These are phyloP conservation scores for Endocarpon pusillum DNA, from an alignment of 495 filamentous ascomycete genomes.

Conservation along the genomic window DNA sequence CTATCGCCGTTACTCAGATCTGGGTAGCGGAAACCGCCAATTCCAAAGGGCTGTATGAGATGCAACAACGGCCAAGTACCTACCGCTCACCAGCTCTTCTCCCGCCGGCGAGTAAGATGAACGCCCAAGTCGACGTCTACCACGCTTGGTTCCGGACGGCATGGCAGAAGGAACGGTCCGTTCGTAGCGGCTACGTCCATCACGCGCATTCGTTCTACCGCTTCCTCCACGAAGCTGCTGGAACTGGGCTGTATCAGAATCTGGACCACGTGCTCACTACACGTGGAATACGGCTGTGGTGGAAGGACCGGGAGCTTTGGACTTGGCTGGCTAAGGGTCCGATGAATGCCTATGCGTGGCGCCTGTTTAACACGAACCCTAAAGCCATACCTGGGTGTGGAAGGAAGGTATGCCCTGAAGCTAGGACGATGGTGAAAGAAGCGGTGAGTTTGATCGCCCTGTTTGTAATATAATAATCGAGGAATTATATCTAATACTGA, in stretches of 20 bases:
- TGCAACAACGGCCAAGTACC: slow-evolving; percentile 11
- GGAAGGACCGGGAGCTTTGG: slow-evolving; percentile 17
- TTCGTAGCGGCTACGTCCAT: slow-evolving; percentile 7
- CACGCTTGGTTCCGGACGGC: slow-evolving; percentile 15
- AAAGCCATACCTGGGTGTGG: too few relatives aligned
- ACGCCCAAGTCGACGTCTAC: slow-evolving; percentile 13
- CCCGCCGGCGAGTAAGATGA: slow-evolving; percentile 14
- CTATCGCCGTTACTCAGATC: slow-evolving; percentile 20
- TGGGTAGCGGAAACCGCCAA: too few relatives aligned
- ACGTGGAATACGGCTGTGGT: slow-evolving; percentile 17
- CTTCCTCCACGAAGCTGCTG: slow-evolving; percentile 20
- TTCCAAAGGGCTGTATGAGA: too few relatives aligned
- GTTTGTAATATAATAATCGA: too few relatives aligned
- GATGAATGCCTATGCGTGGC: too few relatives aligned
- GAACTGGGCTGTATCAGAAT: slow-evolving; percentile 21
- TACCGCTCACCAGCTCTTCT: too few relatives aligned
- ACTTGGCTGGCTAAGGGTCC: too few relatives aligned
- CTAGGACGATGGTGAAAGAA: too few relatives aligned
- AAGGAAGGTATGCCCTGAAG: too few relatives aligned
- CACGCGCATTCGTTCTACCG: slow-evolving; percentile 13
- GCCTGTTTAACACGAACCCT: too few relatives aligned
- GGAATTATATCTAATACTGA: too few relatives aligned
- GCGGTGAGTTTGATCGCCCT: too few relatives aligned
- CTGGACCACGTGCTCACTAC: slow-evolving; percentile 19
- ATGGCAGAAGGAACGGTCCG: slow-evolving; percentile 2